Conservation (phyloP, 23 red algal genomes). For the Gracilaria gracilis region DNA sequence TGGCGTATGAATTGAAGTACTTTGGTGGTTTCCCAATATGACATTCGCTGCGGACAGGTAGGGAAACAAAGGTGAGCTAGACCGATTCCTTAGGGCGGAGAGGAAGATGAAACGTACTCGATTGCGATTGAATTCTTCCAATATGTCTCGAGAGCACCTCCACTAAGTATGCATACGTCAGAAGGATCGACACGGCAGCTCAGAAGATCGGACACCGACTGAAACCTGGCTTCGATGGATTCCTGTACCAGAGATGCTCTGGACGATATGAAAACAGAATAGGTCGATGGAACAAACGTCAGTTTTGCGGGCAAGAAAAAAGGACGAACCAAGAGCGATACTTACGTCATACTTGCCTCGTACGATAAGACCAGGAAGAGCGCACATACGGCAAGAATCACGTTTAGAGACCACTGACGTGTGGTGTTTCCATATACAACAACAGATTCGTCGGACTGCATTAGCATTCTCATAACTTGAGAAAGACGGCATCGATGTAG, state of each 20-base stretch:
- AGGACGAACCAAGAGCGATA: neutral
- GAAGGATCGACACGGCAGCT: conserved; percentile 7
- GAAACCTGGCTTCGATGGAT: neutral
- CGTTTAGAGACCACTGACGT: conserved; percentile 54
- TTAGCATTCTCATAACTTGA: conserved; percentile 15
- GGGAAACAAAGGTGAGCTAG: neutral
- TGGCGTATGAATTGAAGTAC: neutral
- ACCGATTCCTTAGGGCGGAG: too few species aligned
- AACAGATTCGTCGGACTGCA: neutral
- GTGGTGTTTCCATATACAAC: conserved; percentile 3
- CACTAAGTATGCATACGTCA: conserved; percentile 40
- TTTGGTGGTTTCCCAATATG: neutral
- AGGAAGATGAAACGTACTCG: neutral
- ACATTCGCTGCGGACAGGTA: too few species aligned
- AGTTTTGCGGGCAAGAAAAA: neutral
- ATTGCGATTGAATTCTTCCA: conserved; percentile 26
- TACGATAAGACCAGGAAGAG: conserved; percentile 49
- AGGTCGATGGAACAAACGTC: neutral
- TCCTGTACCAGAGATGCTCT: conserved; percentile 53
- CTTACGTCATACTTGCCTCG: conserved; percentile 61
- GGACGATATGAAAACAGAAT: neutral
- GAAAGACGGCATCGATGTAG: neutral
- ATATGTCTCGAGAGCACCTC: conserved; percentile 34
- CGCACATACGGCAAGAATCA: conserved; percentile 28
- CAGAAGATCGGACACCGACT: conserved; percentile 1